phyloP scores from a whole-genome alignment of 2,329 filamentous ascomycete genomes.

The Didymella arachidicola region DNA sequence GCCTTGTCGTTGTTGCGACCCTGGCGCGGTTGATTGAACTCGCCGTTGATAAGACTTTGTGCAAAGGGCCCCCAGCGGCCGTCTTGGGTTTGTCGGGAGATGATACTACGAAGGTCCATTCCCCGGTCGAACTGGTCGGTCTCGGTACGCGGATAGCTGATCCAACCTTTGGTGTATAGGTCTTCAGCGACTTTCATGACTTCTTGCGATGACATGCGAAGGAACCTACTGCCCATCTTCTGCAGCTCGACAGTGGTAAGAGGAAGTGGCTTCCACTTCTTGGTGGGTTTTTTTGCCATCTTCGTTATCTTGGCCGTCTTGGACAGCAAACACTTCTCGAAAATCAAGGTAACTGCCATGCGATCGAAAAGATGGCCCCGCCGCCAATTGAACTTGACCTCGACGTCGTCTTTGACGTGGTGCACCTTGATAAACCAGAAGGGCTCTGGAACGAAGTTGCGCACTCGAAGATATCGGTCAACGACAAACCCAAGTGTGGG shows the following conservation, averaged over 20 bases:
- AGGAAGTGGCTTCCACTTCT: conserved; percentile 91
- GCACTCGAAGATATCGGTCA: conserved; percentile 91
- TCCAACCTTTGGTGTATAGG: conserved; percentile 93
- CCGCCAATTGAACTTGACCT: conserved; percentile 84
- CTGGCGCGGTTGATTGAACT: conserved; percentile 80
- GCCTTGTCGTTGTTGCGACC: conserved; percentile 94
- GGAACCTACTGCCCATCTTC: conserved; percentile 88
- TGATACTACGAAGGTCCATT: conserved; percentile 80
- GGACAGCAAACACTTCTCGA: conserved; percentile 81
- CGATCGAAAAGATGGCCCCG: conserved; percentile 87
- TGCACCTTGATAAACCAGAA: conserved; percentile 94
- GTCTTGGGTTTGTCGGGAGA: conserved; percentile 84
- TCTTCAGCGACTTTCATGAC: conserved; percentile 87
- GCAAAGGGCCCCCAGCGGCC: conserved; percentile 82
- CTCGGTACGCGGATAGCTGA: conserved; percentile 96
- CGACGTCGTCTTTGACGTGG: conserved; percentile 77
- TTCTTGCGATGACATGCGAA: conserved; percentile 88
- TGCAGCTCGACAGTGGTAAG: conserved; percentile 96
- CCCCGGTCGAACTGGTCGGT: conserved; percentile 93
- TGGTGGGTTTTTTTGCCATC: conserved; percentile 88
- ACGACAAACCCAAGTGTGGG: conserved; percentile 97
- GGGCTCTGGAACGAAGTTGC: conserved; percentile 88
- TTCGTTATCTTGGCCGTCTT: conserved; percentile 81
- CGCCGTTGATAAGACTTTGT: conserved; percentile 74
- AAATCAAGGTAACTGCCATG: conserved; percentile 78